Evolutionary conservation across 805 yeast genomes (phyloP).

Genomic region (Millerago galiae): DNA sequence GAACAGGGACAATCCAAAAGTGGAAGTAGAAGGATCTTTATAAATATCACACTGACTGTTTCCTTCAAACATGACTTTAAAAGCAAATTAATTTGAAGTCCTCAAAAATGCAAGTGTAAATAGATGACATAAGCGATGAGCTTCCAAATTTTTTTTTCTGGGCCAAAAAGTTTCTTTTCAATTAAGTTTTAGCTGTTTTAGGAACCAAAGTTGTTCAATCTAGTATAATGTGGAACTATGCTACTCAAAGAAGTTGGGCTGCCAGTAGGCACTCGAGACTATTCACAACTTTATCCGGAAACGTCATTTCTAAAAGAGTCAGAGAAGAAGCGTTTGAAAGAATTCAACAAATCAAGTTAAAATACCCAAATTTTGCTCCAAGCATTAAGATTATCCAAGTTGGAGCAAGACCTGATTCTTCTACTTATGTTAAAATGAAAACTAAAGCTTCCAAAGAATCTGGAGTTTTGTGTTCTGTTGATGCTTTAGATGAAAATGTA

Average conservation of each 20-base stretch:
- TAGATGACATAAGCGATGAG: constrained; percentile 2
- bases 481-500: constrained; percentile 58
- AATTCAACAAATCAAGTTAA: constrained; percentile 26
- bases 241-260: background rate
- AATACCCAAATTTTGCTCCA: constrained; percentile 55
- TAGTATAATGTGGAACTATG: background rate
- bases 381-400: constrained; percentile 73
- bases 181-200: too few species aligned
- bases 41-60: constrained; percentile 14
- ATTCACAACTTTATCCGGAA: constrained; percentile 39
- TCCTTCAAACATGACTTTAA: too few species aligned
- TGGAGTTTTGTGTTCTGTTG: constrained; percentile 59
- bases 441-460: constrained; percentile 85
- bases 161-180: background rate
- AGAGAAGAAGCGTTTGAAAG: constrained; percentile 36
- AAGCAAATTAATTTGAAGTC: background rate
- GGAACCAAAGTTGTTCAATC: background rate
- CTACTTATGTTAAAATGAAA: constrained; percentile 88
- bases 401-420: constrained; percentile 84
- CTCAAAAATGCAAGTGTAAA: too few species aligned
- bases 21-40: constrained; percentile 40
- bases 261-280: constrained; percentile 20
- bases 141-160: background rate
- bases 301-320: constrained; percentile 36
- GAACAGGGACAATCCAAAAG: constrained; percentile 41